phyloP scores from a whole-genome alignment of 1,284 basidiomycete genomes.

The Flammula alnicola region DNA sequence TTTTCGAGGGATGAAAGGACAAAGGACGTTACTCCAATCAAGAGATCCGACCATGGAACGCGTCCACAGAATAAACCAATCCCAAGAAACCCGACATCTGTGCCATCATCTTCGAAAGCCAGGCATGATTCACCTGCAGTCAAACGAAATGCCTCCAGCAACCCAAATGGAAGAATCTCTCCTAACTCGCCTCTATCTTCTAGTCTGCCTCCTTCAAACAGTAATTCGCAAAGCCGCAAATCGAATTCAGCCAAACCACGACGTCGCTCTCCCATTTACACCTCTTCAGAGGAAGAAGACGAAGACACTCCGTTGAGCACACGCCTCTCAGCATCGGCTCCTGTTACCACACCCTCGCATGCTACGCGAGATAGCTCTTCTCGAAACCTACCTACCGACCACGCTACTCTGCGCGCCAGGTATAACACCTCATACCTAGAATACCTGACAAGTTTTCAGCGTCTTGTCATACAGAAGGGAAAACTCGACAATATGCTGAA shows the following conservation, averaged over 20 bases:
- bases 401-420: conserved; percentile 50
- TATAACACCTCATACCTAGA: conserved; percentile 55
- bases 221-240: conserved; percentile 11
- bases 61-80: neutral
- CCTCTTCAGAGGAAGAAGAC: conserved; percentile 34
- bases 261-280: conserved; percentile 31
- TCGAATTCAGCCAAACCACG: conserved; percentile 14
- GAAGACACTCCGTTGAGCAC: conserved; percentile 22
- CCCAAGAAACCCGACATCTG: conserved; percentile 1
- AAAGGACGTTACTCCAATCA: conserved; percentile 1
- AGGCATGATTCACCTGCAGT: conserved; percentile 10
- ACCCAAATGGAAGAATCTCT: conserved; percentile 4
- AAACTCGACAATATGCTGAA: conserved; percentile 50
- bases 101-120: neutral
- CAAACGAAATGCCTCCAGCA: conserved; percentile 1
- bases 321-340: conserved; percentile 2
- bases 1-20: conserved; percentile 5
- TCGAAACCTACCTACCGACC: conserved; percentile 51
- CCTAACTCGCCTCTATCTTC: conserved; percentile 10
- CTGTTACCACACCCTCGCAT: conserved; percentile 26
- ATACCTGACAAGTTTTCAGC: conserved; percentile 52
- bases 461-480: conserved; percentile 50
- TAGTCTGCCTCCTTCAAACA: conserved; percentile 7
- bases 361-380: conserved; percentile 18
- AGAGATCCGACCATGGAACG: neutral